Percentiles rank a stretch among this genome's conserved stretches.
phyloP scores from a whole-genome alignment of 2,329 filamentous ascomycete genomes.

The Ophioceras dolichostomum region DNA sequence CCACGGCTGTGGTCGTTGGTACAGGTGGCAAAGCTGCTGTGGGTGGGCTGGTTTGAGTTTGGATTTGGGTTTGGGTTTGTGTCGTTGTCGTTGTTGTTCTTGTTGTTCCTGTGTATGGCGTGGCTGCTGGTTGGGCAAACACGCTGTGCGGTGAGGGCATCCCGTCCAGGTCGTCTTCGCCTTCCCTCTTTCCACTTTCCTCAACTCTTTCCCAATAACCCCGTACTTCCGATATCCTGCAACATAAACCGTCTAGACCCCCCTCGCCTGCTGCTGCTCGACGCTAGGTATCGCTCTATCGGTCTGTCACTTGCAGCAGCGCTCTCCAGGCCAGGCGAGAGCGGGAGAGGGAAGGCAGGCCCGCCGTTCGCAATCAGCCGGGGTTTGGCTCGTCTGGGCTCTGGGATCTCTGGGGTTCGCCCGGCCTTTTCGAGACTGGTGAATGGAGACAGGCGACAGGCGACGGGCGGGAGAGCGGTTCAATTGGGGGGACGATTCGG shows the following conservation, averaged over 20 bases:
- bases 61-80: neutral
- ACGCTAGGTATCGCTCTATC: too few relatives aligned
- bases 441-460: neutral
- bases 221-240: too few relatives aligned
- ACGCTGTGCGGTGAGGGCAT: slow-evolving; percentile 2
- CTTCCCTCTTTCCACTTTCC: too few relatives aligned
- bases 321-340: neutral
- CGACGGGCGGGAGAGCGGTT: neutral
- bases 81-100: too few relatives aligned
- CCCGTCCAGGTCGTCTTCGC: neutral
- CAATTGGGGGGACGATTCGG: neutral
- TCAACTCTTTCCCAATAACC: too few relatives aligned
- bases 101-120: neutral
- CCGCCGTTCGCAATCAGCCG: neutral
- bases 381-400: too few relatives aligned
- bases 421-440: neutral
- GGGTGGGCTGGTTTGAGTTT: neutral
- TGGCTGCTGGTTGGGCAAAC: neutral
- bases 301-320: too few relatives aligned
- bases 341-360: neutral
- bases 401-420: too few relatives aligned
- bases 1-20: neutral
- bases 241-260: too few relatives aligned
- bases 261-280: too few relatives aligned
- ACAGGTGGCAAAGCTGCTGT: neutral